Percentiles rank a stretch among this genome's conserved stretches.
phyloP scores from a whole-genome alignment of 2,329 filamentous ascomycete genomes.

The Calonectria pteridis region DNA sequence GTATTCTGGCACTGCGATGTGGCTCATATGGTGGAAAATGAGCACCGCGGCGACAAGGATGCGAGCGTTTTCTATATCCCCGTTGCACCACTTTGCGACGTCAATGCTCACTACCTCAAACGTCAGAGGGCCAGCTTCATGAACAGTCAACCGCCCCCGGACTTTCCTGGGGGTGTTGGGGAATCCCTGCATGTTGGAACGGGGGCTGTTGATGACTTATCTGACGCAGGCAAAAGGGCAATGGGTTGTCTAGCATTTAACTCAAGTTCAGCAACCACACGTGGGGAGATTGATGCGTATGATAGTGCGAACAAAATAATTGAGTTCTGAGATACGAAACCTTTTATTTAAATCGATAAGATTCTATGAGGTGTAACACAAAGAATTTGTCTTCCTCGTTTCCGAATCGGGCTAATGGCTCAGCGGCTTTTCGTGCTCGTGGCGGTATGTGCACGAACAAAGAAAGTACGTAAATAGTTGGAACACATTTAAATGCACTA shows the following conservation, averaged over 20 bases:
- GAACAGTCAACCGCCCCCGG: background rate
- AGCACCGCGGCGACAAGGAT: background rate
- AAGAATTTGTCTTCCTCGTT: no score
- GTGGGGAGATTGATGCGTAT: background rate
- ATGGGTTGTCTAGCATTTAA: background rate
- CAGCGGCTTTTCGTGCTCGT: no score
- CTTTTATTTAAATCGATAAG: background rate
- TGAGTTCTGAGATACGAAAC: background rate
- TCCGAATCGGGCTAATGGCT: no score
- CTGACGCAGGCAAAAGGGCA: background rate
- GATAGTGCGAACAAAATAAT: background rate
- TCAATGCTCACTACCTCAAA: background rate
- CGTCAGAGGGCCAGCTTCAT: background rate
- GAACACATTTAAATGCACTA: no score
- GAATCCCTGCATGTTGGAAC: background rate
- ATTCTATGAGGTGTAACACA: no score
- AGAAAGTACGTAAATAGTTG: no score
- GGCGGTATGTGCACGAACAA: no score
- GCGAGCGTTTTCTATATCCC: slow-evolving; percentile 7
- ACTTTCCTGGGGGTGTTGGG: background rate
- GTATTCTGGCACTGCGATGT: slow-evolving; percentile 5
- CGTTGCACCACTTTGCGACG: background rate
- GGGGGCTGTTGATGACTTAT: background rate
- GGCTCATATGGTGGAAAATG: background rate
- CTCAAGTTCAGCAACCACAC: background rate